Evolutionary conservation across 768 basidiomycete genomes (phyloP).

Genomic region (Boletellus emodensis): DNA sequence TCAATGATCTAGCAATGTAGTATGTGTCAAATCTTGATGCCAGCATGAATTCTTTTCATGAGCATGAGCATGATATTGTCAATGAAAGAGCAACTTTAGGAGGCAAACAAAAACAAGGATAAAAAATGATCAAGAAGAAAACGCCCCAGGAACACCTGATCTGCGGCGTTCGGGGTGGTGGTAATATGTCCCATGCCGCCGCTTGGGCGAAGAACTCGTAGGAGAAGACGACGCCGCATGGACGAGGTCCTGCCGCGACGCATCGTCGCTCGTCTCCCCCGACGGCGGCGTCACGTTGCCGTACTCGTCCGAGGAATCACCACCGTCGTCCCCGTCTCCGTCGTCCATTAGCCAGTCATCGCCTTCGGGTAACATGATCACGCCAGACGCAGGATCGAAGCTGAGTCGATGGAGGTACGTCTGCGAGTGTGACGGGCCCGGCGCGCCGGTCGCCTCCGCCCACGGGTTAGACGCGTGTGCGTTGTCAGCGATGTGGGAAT

Average conservation of each 20-base stretch:
- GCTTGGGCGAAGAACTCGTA: slow-evolving; percentile 38
- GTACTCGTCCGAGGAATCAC: slow-evolving; percentile 40
- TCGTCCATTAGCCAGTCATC: slow-evolving; percentile 61
- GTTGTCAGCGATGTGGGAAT: slow-evolving; percentile 23
- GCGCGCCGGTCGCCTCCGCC: slow-evolving; percentile 40
- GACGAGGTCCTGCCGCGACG: slow-evolving; percentile 26
- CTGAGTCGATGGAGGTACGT: slow-evolving; percentile 60
- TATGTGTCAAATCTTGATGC: too few species aligned
- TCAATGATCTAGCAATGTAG: too few species aligned
- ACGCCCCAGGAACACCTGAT: slow-evolving; percentile 58
- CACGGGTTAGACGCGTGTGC: slow-evolving; percentile 49
- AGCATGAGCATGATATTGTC: background rate
- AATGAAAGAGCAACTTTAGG: background rate
- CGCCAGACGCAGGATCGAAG: slow-evolving; percentile 82
- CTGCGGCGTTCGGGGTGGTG: slow-evolving; percentile 73
- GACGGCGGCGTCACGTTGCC: slow-evolving; percentile 29
- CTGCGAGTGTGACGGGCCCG: slow-evolving; percentile 19
- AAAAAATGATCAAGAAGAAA: slow-evolving; percentile 26
- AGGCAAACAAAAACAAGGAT: too few species aligned
- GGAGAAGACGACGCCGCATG: slow-evolving; percentile 17
- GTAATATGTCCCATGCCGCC: slow-evolving; percentile 75
- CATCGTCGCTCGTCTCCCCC: slow-evolving; percentile 12
- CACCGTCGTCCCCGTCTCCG: slow-evolving; percentile 25
- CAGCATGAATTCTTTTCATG: background rate
- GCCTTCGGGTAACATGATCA: slow-evolving; percentile 82